Percentiles rank a stretch among this genome's conserved stretches.
phyloP scores from a whole-genome alignment of 371 early-diverging fungal genomes.

The Apophysomyces sp. region DNA sequence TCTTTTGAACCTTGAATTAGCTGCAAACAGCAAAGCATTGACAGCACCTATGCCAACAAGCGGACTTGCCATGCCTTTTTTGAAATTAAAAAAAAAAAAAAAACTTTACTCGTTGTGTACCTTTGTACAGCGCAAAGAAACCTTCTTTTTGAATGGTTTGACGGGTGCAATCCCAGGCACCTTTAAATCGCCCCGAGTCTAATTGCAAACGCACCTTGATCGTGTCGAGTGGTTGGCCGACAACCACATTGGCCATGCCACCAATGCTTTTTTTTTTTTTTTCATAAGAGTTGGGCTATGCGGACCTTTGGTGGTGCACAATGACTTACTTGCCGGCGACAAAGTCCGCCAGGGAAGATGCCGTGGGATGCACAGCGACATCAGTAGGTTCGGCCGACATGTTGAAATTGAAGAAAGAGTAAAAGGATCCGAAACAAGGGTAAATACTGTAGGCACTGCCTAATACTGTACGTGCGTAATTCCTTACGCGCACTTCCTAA shows the following conservation, averaged over 20 bases:
- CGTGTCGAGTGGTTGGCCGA: conserved; percentile 68
- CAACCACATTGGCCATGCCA: conserved; percentile 50
- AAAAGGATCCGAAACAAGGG: not conserved
- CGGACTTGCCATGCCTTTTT: conserved; percentile 78
- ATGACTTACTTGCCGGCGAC: conserved; percentile 48
- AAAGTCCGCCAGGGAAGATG: conserved; percentile 43
- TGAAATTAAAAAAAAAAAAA: not conserved
- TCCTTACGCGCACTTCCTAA: not conserved
- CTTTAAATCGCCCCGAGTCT: conserved; percentile 59
- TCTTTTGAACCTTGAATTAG: conserved; percentile 67
- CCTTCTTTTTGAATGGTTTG: conserved; percentile 68
- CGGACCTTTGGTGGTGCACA: not conserved
- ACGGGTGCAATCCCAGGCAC: conserved; percentile 69
- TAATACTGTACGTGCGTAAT: not conserved
- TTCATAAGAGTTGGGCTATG: not conserved
- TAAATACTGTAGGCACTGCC: not conserved
- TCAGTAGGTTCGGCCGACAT: conserved; percentile 7
- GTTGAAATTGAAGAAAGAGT: not conserved
- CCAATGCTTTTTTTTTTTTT: conserved; percentile 23
- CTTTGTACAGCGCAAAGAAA: conserved; percentile 76
- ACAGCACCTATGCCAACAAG: conserved; percentile 82
- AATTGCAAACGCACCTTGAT: conserved; percentile 72
- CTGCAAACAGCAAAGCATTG: conserved; percentile 80
- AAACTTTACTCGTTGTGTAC: too few species aligned
- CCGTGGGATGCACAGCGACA: conserved; percentile 4